Base-by-base conservation (phyloP, 2,329 filamentous ascomycete species). In the Taxawa tesnikishii region DNA sequence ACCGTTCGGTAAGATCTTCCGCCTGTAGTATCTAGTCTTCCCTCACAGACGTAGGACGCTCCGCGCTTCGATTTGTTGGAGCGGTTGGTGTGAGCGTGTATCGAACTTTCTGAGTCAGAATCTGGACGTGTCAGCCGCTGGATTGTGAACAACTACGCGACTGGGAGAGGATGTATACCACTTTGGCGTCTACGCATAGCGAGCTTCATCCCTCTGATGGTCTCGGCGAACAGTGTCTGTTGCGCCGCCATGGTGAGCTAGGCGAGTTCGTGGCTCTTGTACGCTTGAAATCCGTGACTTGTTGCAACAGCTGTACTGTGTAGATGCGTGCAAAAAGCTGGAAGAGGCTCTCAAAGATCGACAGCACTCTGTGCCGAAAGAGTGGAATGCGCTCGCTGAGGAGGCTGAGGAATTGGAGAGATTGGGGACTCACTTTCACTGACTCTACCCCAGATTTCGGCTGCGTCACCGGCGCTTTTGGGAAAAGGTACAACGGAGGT, bases 1-100 rank as follows among this genome's bases (percentile, higher is more conserved):
- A 79, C 81, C 68, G 81, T 76, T 56, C 73, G 79, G 58, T 84
- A 83, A 9, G 73, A 69, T 43, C 74, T 73, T 3, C 78, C 79
- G 16, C 67, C 68, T 1, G 75, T 69, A 15, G 73, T 68, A 26
- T 79, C 73, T 40, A 85, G 63, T 46, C 78, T 75, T 37, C 80
- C 80, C 48, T 75, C 67, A 45, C 73, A 76, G 28, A 80, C 70
- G 50, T 82, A 82, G 44, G 74, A 70, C 27, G 82, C 76, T 45
- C 74, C 70, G 54, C 75, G 80, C 63, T 85, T 83, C 28, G 88
- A 65, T 53, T 87, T 88, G 55, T 83, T 74, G 39, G 79, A 80
- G 49, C 81, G 76, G 55, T 85, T 85, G 36, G 75, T 79, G 45
- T 70, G 71, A 45, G 70, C 67, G 38, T 76, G 68, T 45, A 84